These are phyloP conservation scores for Picea abies DNA, from an alignment of 83 land plant genomes.

Conservation along the genomic window DNA sequence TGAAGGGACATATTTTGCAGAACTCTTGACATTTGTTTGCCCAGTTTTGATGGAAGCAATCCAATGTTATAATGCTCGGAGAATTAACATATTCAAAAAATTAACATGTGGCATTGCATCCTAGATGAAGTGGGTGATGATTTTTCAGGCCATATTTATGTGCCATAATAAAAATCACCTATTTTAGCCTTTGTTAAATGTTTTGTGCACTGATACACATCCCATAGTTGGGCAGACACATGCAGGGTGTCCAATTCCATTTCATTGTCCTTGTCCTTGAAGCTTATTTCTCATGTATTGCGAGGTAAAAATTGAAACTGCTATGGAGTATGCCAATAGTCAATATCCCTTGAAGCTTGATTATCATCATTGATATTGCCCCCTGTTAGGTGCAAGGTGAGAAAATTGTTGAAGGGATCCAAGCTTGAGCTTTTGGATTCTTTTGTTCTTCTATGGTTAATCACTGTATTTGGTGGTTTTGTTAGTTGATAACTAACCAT, in stretches of 20 bases:
- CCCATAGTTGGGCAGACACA: neutral
- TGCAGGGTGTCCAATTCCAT: neutral
- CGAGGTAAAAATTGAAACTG: neutral
- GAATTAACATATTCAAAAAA: too few species aligned
- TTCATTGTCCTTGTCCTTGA: neutral
- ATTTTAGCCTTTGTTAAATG: neutral
- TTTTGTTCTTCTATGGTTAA: too few species aligned
- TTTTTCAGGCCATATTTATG: neutral
- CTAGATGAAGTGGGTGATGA: neutral
- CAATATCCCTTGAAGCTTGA: neutral
- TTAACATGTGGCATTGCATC: neutral
- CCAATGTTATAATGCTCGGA: too few species aligned
- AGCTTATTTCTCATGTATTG: neutral
- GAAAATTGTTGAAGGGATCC: too few species aligned
- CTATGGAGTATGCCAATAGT: neutral
- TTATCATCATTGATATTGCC: too few species aligned
- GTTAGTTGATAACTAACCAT: too few species aligned
- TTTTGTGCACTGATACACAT: neutral
- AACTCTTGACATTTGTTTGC: constrained; percentile 3
- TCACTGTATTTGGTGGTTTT: too few species aligned
- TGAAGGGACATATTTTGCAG: neutral
- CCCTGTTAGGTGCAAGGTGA: too few species aligned
- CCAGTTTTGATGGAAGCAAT: neutral
- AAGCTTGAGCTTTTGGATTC: too few species aligned
- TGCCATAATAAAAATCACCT: neutral